These are phyloP conservation scores for Sugiyamaella pinicola DNA, from an alignment of 1,139 yeast species.

Conservation along the genomic window DNA sequence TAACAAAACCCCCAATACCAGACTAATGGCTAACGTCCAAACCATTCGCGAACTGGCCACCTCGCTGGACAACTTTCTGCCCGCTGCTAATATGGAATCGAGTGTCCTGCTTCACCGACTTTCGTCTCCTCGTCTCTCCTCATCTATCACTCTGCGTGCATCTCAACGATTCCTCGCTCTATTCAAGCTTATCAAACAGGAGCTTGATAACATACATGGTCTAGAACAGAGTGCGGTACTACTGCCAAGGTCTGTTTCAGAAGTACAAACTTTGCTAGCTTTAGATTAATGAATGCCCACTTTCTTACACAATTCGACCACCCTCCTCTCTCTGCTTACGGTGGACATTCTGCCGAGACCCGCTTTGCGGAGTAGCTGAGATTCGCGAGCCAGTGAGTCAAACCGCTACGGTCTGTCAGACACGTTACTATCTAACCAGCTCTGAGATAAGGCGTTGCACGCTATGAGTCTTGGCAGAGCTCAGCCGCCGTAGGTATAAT, in stretches of 20 bases:
- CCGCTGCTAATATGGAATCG: constrained; percentile 42
- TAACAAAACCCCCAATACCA: constrained; percentile 7
- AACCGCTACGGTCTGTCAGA: too few species aligned
- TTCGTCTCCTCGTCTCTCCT: constrained; percentile 42
- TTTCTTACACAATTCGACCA: not conserved
- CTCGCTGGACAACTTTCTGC: constrained; percentile 43
- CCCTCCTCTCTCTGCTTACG: too few species aligned
- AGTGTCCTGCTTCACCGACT: constrained; percentile 37
- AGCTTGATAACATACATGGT: constrained; percentile 30
- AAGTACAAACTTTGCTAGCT: constrained; percentile 39
- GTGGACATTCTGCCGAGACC: too few species aligned
- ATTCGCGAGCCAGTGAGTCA: too few species aligned
- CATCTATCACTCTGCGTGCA: constrained; percentile 40
- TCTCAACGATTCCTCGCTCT: constrained; percentile 38
- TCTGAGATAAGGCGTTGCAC: too few species aligned
- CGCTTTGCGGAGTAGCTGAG: too few species aligned
- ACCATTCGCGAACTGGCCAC: constrained; percentile 4
- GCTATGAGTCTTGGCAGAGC: too few species aligned
- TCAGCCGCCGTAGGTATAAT: too few species aligned
- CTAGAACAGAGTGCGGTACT: constrained; percentile 32
- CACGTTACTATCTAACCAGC: too few species aligned
- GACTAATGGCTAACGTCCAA: constrained; percentile 8
- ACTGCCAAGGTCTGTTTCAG: constrained; percentile 37
- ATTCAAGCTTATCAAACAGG: constrained; percentile 36
- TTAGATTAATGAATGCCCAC: constrained; percentile 22